phyloP scores from a whole-genome alignment of 2,329 filamentous ascomycete species.

The Fusarium sp. region DNA sequence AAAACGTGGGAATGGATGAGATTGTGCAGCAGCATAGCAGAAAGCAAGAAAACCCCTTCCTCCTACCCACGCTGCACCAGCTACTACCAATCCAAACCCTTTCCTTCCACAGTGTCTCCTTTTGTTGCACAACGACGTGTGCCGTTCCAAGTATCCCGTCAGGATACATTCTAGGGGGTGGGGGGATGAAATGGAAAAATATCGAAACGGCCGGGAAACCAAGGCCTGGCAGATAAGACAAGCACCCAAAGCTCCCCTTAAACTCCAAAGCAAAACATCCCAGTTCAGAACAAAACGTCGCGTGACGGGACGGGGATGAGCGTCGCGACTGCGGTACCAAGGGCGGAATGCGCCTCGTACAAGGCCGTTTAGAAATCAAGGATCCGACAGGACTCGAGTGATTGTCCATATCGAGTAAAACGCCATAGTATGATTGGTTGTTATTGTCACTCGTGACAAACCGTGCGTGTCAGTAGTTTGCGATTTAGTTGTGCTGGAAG shows the following conservation, averaged over 20 bases:
- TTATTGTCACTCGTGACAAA: slow-evolving; percentile 24
- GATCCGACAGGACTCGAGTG: slow-evolving; percentile 11
- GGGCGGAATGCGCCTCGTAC: slow-evolving; percentile 9
- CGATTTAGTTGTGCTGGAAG: slow-evolving; percentile 60
- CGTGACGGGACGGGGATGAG: slow-evolving; percentile 22
- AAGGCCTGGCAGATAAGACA: slow-evolving; percentile 35
- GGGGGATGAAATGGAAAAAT: slow-evolving; percentile 26
- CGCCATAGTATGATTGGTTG: slow-evolving; percentile 21
- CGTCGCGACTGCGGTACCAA: slow-evolving; percentile 20
- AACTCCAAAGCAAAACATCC: slow-evolving; percentile 43
- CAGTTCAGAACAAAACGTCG: slow-evolving; percentile 29
- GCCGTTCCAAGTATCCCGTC: slow-evolving; percentile 30
- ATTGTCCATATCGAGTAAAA: slow-evolving; percentile 13
- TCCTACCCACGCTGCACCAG: slow-evolving; percentile 40
- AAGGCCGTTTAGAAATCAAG: slow-evolving; percentile 14
- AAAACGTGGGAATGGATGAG: slow-evolving; percentile 39
- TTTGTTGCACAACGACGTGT: slow-evolving; percentile 26
- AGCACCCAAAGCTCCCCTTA: slow-evolving; percentile 39
- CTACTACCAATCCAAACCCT: slow-evolving; percentile 36
- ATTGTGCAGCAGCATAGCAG: slow-evolving; percentile 46
- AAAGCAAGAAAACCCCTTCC: slow-evolving; percentile 44
- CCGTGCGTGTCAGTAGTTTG: slow-evolving; percentile 11
- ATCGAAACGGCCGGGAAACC: slow-evolving; percentile 36
- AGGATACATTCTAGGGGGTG: slow-evolving; percentile 28
- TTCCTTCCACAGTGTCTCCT: slow-evolving; percentile 35